phyloP scores from a whole-genome alignment of 768 basidiomycete species.

The Pholiota molesta region DNA sequence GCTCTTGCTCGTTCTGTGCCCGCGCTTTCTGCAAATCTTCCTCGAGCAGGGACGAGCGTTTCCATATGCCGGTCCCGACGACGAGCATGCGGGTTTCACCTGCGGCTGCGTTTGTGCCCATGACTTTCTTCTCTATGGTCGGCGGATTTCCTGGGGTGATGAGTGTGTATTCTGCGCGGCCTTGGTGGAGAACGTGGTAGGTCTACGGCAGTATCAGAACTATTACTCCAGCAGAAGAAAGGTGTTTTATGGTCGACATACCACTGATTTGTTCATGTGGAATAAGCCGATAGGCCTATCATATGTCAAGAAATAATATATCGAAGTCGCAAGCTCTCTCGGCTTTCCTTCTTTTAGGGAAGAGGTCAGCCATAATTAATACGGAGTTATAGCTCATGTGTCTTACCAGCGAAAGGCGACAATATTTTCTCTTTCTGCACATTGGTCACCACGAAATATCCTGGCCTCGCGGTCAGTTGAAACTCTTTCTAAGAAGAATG shows the following conservation, averaged over 20 bases:
- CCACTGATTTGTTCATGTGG: constrained; percentile 53
- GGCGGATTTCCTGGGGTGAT: constrained; percentile 34
- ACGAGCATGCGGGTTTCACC: constrained; percentile 52
- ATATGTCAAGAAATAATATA: constrained; percentile 50
- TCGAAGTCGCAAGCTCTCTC: constrained; percentile 43
- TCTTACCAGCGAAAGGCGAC: constrained; percentile 23
- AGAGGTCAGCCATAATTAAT: constrained; percentile 6
- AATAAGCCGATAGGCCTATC: constrained; percentile 42
- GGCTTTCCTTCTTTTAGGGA: neutral
- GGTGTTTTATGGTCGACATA: constrained; percentile 21
- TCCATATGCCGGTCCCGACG: constrained; percentile 57
- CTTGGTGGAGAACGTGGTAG: constrained; percentile 53
- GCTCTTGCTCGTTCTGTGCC: constrained; percentile 34
- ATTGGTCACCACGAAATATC: constrained; percentile 23
- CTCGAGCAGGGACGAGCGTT: constrained; percentile 55
- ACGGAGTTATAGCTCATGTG: neutral
- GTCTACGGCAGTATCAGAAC: constrained; percentile 33
- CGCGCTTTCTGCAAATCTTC: constrained; percentile 36
- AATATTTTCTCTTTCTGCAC: constrained; percentile 8
- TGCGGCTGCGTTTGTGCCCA: constrained; percentile 42
- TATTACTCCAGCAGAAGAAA: neutral
- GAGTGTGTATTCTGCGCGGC: constrained; percentile 53
- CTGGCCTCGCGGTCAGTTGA: constrained; percentile 3
- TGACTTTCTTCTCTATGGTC: constrained; percentile 40
- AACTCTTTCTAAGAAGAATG: neutral